Evolutionary conservation across 1,284 basidiomycete genomes (phyloP), one percentile per base, ranked within the genome.

Genomic region (Ustilago shanxiensis): DNA sequence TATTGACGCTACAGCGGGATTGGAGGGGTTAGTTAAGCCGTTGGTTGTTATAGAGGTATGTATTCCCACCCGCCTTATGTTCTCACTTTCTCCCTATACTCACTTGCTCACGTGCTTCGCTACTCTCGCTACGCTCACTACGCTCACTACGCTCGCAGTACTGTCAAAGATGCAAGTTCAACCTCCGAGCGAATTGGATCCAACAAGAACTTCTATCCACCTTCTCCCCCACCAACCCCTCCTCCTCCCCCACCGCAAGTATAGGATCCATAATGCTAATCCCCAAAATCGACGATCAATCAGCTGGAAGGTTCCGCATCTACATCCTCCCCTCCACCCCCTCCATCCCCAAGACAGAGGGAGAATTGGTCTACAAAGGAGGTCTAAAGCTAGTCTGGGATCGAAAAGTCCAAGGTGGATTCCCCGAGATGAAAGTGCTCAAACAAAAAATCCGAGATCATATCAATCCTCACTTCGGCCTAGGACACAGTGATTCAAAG

Each of bases 121-220:
- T 26, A 3, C 47, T 7, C 11, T 29, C 18, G 24, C 45, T 47
- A 6, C 31, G 31, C 5, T 33, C 11, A 11, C 31, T 33, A 6
- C 31, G 31, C 31, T 33, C 31, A 11, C 31, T 33, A 6, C 31
- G 31, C 5, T 33, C 31, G 11, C 31, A 75, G 72, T 75, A 75
- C 54, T 75, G 72, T 49, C 64, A 66, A 37, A 28, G 68, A 37
- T 75, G 72, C 54, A 70, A 71, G 16, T 75, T 75, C 28, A 67
- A 64, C 6, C 64, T 75, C 5, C 51, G 72, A 6, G 72, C 72
- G 3, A 71, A 71, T 37, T 75, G 72, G 72, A 52, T 75, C 10
- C 68, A 71, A 35, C 72, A 75, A 33, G 72, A 75, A 41, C 60
- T 75, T 3, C 65, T 75, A 1, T 64, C 60, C 8, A 75, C 72